phyloP scores from a whole-genome alignment of 805 yeast species.

The Sporopachydermia quercuum region DNA sequence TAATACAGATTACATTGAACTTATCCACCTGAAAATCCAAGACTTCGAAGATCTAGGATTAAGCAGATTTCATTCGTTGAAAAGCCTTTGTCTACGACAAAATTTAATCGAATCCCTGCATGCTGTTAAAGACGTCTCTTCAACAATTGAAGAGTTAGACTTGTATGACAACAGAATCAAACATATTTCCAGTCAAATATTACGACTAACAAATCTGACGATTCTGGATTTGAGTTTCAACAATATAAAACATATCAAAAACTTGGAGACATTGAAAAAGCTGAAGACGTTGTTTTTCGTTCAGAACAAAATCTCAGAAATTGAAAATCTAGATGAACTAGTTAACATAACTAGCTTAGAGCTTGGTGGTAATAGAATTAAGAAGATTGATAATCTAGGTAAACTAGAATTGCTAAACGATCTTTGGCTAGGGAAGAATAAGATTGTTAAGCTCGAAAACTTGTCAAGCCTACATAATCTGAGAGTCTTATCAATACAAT shows the following conservation, averaged over 20 bases:
- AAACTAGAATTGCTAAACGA: slow-evolving; percentile 45
- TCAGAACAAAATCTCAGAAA: slow-evolving; percentile 68
- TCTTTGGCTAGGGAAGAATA: slow-evolving; percentile 88
- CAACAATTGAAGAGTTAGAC: slow-evolving; percentile 61
- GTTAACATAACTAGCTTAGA: slow-evolving; percentile 54
- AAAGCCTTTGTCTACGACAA: slow-evolving; percentile 61
- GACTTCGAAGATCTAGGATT: slow-evolving; percentile 49
- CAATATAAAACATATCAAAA: slow-evolving; percentile 73
- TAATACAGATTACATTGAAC: slow-evolving; percentile 46
- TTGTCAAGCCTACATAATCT: slow-evolving; percentile 44
- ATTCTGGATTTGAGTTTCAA: slow-evolving; percentile 79
- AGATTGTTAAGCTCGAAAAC: slow-evolving; percentile 49
- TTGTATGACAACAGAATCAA: slow-evolving; percentile 83
- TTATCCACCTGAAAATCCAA: slow-evolving; percentile 54
- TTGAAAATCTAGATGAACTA: slow-evolving; percentile 49
- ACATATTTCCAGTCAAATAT: slow-evolving; percentile 64
- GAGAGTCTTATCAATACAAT: slow-evolving; percentile 72
- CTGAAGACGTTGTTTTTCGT: slow-evolving; percentile 69
- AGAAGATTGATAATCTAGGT: slow-evolving; percentile 35
- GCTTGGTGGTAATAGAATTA: slow-evolving; percentile 78
- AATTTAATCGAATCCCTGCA: slow-evolving; percentile 64
- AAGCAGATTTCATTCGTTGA: slow-evolving; percentile 39
- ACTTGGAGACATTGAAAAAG: slow-evolving; percentile 45
- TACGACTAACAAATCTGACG: slow-evolving; percentile 39
- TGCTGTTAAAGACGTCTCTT: slow-evolving; percentile 47